Conservation (phyloP, 2,329 filamentous ascomycete species). For the Penicillium freii region DNA sequence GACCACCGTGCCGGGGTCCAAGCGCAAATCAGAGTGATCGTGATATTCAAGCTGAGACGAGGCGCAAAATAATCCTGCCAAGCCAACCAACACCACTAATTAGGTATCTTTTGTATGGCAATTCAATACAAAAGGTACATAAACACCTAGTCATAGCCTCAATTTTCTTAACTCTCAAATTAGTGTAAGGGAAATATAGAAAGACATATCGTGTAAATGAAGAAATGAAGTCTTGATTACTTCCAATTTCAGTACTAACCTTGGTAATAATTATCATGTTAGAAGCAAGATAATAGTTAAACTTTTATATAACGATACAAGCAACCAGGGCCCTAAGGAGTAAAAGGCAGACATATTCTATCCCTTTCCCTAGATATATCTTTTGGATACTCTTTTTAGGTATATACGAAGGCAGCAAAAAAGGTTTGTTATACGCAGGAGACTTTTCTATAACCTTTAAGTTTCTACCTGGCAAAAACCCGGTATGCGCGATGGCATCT, state of each 20-base stretch:
- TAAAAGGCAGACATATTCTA: no score
- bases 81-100: neutral
- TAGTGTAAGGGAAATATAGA: neutral
- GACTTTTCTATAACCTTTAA: no score
- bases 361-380: no score
- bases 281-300: neutral
- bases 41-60: neutral
- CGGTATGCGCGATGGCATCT: no score
- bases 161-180: neutral
- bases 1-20: neutral
- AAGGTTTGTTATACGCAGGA: no score
- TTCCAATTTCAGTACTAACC: no score
- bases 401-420: no score
- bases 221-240: neutral
- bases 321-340: neutral
- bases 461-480: no score
- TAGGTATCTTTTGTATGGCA: neutral
- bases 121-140: neutral
- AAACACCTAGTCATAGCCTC: neutral
- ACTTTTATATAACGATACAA: neutral
- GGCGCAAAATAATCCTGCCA: neutral
- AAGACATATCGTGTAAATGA: neutral
- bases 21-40: neutral
- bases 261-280: neutral
- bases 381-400: no score